A percentile compares a stretch with the other conserved stretches of the same genome.
phyloP scores from a whole-genome alignment of 2,329 filamentous ascomycete genomes.

The Xylaria arbuscula region DNA sequence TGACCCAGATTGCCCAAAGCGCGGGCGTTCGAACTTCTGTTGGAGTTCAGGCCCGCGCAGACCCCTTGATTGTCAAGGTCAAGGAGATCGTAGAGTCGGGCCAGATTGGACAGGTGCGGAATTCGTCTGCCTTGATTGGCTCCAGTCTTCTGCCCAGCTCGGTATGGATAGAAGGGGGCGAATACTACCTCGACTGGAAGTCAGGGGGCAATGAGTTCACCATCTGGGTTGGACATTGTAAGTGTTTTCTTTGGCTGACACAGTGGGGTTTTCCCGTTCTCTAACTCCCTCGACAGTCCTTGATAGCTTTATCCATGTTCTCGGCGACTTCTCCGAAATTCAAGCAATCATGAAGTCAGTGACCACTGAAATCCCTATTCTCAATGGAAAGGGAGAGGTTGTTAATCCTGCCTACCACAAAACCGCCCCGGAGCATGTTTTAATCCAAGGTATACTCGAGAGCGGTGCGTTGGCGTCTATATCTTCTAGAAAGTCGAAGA shows the following conservation, averaged over 20 bases:
- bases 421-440: too few species aligned
- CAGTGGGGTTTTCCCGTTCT: too few species aligned
- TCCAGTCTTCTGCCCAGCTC: slow-evolving; percentile 24
- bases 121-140: slow-evolving; percentile 45
- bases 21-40: slow-evolving; percentile 58
- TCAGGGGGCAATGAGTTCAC: slow-evolving; percentile 40
- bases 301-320: too few species aligned
- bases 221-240: slow-evolving; percentile 49
- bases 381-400: too few species aligned
- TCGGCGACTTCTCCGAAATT: too few species aligned
- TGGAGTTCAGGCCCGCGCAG: slow-evolving; percentile 59
- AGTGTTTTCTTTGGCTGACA: slow-evolving; percentile 25
- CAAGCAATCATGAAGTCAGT: too few species aligned
- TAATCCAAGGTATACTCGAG: too few species aligned
- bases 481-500: too few species aligned
- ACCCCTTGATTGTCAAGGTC: slow-evolving; percentile 54
- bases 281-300: too few species aligned
- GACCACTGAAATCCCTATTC: too few species aligned
- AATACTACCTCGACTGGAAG: slow-evolving; percentile 37
- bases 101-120: slow-evolving; percentile 57
- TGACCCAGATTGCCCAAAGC: slow-evolving; percentile 54
- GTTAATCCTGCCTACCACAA: too few species aligned
- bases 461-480: too few species aligned
- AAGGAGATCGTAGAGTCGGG: slow-evolving; percentile 56
- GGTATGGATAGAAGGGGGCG: slow-evolving; percentile 39